Evolutionary conservation across 2,329 filamentous ascomycete genomes (phyloP), one percentile per base, ranked within the genome.

Genomic region (Dactylonectria macrodidyma): DNA sequence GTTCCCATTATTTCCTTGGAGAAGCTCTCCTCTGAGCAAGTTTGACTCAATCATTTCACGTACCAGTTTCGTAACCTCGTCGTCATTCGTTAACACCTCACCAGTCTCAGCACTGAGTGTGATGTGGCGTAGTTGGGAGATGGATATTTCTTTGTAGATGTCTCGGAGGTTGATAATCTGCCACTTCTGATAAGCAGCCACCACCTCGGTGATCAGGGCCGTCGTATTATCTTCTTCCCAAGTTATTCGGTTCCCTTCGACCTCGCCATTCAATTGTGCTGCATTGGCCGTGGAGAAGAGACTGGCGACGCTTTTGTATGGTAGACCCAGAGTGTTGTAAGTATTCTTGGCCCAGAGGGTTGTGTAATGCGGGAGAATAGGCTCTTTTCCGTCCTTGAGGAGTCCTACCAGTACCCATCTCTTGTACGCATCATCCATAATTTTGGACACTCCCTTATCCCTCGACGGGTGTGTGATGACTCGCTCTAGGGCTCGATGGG

Each of bases 391-490:
- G 60, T 90, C 84, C 7, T 89, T 85, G 19, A 99, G 83, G 62
- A 98, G 85, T 60, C 90, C 90, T 10, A 95, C 87, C 16, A 99
- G 83, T 9, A 97, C 78, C 93, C 94, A 98, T 81, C 95, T 97
- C 82, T 95, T 97, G 84, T 97, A 95, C 6, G 94, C 93, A 72
- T 97, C 94, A 4, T 93, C 85, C 92, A 96, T 96, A 58, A 97
- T 86, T 78, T 90, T 91, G 79, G 92, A 95, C 12, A 90, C 85
- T 41, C 89, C 86, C 36, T 86, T 84, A 22, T 90, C 91, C 59
- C 84, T 85, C 0, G 86, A 84, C 1, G 95, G 93, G 65, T 91
- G 90, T 3, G 91, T 88, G 41, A 97, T 84, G 50, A 89, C 88
- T 66, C 89, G 86, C 72, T 90, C 88, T 30, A 95, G 85, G 34